Conservation (phyloP, 306 rosid genomes). For the Ormosia emarginata region DNA sequence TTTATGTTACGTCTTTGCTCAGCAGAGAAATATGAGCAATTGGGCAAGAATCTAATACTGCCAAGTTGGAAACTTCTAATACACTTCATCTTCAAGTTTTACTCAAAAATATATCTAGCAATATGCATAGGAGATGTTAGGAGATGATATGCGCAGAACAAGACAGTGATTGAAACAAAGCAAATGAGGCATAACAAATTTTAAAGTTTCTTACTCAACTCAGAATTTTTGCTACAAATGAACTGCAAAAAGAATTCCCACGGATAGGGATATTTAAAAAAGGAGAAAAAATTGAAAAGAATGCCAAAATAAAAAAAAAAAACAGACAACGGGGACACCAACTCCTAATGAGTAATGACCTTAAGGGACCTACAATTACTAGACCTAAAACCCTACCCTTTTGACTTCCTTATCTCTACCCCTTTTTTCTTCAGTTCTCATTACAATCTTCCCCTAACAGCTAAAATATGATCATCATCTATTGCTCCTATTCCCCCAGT, state of each 20-base stretch:
- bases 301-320: slow-evolving; percentile 33
- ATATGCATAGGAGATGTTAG: neutral
- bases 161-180: neutral
- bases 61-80: neutral
- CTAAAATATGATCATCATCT: slow-evolving; percentile 64
- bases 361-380: slow-evolving; percentile 49
- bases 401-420: slow-evolving; percentile 52
- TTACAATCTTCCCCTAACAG: slow-evolving; percentile 57
- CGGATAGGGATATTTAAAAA: slow-evolving; percentile 44
- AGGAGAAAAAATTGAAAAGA: slow-evolving; percentile 41
- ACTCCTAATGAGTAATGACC: slow-evolving; percentile 53
- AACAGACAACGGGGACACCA: slow-evolving; percentile 40
- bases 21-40: neutral
- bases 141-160: neutral
- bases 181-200: slow-evolving; percentile 36
- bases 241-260: slow-evolving; percentile 99
- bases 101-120: neutral
- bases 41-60: slow-evolving; percentile 22
- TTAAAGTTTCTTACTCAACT: slow-evolving; percentile 62
- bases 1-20: slow-evolving; percentile 8
- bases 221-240: slow-evolving; percentile 74
- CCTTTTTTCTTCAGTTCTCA: slow-evolving; percentile 37
- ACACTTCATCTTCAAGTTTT: neutral
- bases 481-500: slow-evolving; percentile 60
- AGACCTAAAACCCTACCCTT: slow-evolving; percentile 69